Evolutionary conservation across 2,329 filamentous ascomycete species (phyloP).

Genomic region (Sporothrix euskadiensis): DNA sequence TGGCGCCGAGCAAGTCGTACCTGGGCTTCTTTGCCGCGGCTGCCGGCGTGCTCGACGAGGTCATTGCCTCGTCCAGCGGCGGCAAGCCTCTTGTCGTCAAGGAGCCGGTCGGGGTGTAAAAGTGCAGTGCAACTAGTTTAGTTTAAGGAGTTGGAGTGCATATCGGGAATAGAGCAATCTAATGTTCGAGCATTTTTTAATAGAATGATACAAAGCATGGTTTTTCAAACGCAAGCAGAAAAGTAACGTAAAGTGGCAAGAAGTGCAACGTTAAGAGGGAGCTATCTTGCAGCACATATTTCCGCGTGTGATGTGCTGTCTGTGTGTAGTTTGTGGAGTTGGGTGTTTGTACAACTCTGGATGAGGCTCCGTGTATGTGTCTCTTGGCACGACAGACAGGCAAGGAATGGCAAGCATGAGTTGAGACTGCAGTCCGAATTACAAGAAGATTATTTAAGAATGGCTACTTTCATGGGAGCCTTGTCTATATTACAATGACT

Average conservation of each 20-base stretch:
- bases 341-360: no score
- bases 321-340: background rate
- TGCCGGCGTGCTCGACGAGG: slow-evolving; percentile 61
- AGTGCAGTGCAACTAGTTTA: background rate
- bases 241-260: background rate
- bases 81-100: slow-evolving; percentile 26
- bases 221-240: background rate
- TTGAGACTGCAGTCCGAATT: background rate
- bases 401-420: background rate
- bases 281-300: background rate
- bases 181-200: background rate
- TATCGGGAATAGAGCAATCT: slow-evolving; percentile 13
- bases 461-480: no score
- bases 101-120: background rate
- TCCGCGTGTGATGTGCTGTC: background rate
- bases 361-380: no score
- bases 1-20: slow-evolving; percentile 73
- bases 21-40: slow-evolving; percentile 82
- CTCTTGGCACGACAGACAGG: no score
- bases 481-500: no score
- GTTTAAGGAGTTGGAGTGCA: background rate
- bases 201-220: background rate
- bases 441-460: no score
- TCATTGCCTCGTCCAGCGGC: slow-evolving; percentile 38
- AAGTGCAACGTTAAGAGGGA: background rate